Conservation (phyloP, 2,329 filamentous ascomycete genomes). For the Huntiella savannae region DNA sequence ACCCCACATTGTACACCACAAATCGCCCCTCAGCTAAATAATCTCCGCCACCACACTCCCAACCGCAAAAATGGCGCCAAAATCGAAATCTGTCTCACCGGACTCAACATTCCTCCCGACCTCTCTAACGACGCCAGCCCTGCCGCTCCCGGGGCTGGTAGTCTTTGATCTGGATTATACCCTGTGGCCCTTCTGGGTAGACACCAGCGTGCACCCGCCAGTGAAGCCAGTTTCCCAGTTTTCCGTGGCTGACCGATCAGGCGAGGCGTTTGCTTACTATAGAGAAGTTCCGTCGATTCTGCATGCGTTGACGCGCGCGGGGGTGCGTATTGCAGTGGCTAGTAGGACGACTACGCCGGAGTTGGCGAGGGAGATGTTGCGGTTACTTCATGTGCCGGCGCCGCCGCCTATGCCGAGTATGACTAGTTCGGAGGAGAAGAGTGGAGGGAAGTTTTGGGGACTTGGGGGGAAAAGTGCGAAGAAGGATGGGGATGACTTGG, state of each 20-base stretch:
- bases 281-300: conserved; percentile 48
- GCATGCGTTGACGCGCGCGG: conserved; percentile 30
- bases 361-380: conserved; percentile 62
- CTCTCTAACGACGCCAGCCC: conserved; percentile 30
- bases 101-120: conserved; percentile 18
- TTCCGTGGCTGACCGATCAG: conserved; percentile 32
- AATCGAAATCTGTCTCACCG: conserved; percentile 13
- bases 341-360: conserved; percentile 66
- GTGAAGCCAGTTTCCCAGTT: conserved; percentile 30
- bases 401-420: conserved; percentile 15
- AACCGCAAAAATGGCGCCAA: conserved; percentile 7
- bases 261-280: conserved; percentile 55
- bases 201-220: conserved; percentile 71
- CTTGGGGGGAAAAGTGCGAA: conserved; percentile 13
- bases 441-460: conserved; percentile 2
- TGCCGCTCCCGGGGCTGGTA: conserved; percentile 62
- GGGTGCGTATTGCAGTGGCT: conserved; percentile 48
- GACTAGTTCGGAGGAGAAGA: not conserved
- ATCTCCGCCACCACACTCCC: not conserved
- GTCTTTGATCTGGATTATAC: conserved; percentile 97
- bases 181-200: conserved; percentile 97
- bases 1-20: not conserved
- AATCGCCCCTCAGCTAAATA: not conserved
- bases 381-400: conserved; percentile 42
- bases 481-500: conserved; percentile 11